Conservation (phyloP, 306 rosid species). For the Fagus sylvatica region DNA sequence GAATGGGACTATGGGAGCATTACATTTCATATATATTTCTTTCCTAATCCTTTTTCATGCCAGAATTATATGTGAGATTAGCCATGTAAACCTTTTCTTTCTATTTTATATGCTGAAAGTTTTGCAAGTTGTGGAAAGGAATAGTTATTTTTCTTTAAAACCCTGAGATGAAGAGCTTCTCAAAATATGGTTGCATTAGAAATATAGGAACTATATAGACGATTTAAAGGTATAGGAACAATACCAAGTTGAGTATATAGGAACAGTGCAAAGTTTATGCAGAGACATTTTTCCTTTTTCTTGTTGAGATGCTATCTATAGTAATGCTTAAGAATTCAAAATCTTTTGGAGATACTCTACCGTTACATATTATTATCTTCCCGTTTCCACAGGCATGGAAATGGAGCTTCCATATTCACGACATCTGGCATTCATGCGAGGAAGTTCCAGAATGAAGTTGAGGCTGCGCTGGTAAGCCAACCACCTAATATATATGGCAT, state of each 20-base stretch:
- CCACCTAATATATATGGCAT: background rate
- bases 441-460: slow-evolving; percentile 64
- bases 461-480: slow-evolving; percentile 49
- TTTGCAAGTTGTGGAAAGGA: background rate
- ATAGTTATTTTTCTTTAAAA: background rate
- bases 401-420: slow-evolving; percentile 64
- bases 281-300: background rate
- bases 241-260: background rate
- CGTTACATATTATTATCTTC: background rate
- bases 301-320: slow-evolving; percentile 2
- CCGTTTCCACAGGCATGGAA: slow-evolving; percentile 37
- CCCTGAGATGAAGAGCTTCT: background rate
- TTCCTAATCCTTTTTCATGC: background rate
- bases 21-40: background rate
- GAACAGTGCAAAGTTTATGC: background rate
- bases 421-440: slow-evolving; percentile 53
- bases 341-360: background rate
- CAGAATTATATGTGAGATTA: slow-evolving; percentile 2
- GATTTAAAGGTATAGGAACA: background rate
- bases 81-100: background rate
- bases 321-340: slow-evolving; percentile 5
- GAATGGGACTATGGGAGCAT: slow-evolving; percentile 1
- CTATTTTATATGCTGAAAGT: background rate
- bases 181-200: background rate
- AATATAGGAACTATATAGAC: background rate